These are phyloP conservation scores for Fusarium sulawesiense DNA, from an alignment of 2,329 filamentous ascomycete genomes.

Conservation along the genomic window DNA sequence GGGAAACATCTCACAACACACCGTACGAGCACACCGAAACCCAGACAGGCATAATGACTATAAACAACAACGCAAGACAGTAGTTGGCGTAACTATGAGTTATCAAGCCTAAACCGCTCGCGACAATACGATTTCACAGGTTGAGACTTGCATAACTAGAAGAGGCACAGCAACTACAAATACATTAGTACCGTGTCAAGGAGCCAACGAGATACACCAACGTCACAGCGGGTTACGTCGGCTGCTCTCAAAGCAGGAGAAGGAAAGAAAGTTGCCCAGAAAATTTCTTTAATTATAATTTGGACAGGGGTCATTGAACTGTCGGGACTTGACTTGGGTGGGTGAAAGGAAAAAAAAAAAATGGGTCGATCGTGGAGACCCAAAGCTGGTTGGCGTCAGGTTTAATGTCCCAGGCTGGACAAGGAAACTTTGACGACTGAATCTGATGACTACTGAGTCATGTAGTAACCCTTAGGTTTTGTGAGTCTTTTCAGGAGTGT, in stretches of 20 bases:
- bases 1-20: constrained; percentile 12
- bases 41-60: constrained; percentile 4
- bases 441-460: constrained; percentile 36
- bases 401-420: constrained; percentile 13
- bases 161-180: constrained; percentile 7
- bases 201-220: not conserved
- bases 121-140: constrained; percentile 6
- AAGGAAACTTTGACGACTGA: constrained; percentile 33
- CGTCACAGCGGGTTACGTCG: not conserved
- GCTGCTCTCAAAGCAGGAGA: not conserved
- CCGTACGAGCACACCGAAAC: not conserved
- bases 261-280: not conserved
- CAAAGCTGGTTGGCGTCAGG: constrained; percentile 12
- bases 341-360: not conserved
- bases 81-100: constrained; percentile 13
- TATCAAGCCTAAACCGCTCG: constrained; percentile 14
- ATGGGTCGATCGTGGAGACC: constrained; percentile 41
- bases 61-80: constrained; percentile 1
- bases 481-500: constrained; percentile 1
- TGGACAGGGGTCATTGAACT: constrained; percentile 21
- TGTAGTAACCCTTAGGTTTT: constrained; percentile 15
- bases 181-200: not conserved
- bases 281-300: constrained; percentile 21
- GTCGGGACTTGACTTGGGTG: constrained; percentile 13
- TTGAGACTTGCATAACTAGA: constrained; percentile 12